Conservation (phyloP, 2,329 filamentous ascomycete species). For the Arthrinium phaeospermum region DNA sequence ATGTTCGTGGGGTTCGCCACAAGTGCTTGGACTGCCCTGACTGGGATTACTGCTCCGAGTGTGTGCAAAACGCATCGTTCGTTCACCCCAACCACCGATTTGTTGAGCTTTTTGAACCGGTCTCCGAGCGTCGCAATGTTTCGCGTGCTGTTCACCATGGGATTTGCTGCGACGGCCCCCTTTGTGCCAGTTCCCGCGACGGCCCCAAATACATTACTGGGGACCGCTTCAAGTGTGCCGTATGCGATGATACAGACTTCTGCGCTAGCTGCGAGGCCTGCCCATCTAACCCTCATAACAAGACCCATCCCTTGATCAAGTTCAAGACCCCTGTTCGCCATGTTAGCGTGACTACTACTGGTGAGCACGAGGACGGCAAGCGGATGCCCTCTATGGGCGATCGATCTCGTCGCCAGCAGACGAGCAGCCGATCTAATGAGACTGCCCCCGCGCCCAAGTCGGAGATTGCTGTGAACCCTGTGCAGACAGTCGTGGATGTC, state of each 20-base stretch:
- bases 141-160: conserved; percentile 70
- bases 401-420: conserved; percentile 40
- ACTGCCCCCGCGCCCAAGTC: conserved; percentile 56
- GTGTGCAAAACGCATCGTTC: conserved; percentile 68
- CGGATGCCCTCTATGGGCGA: conserved; percentile 77
- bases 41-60: conserved; percentile 91
- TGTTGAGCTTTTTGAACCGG: conserved; percentile 80
- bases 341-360: conserved; percentile 84
- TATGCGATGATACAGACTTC: conserved; percentile 95
- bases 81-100: conserved; percentile 88
- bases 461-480: conserved; percentile 51
- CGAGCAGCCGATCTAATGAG: conserved; percentile 58
- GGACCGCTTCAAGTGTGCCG: conserved; percentile 93
- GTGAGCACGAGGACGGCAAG: conserved; percentile 74
- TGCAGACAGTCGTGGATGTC: conserved; percentile 77
- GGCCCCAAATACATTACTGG: conserved; percentile 79
- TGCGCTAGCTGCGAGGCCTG: conserved; percentile 92
- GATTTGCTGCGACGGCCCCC: conserved; percentile 92
- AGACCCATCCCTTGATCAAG: conserved; percentile 96
- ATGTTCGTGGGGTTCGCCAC: conserved; percentile 87
- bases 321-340: conserved; percentile 92
- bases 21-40: conserved; percentile 98
- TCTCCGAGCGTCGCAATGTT: conserved; percentile 45
- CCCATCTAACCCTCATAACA: conserved; percentile 85
- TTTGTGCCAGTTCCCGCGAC: conserved; percentile 68